These are phyloP conservation scores for Neurospora intermedia DNA, from an alignment of 495 filamentous ascomycete genomes.

Conservation along the genomic window DNA sequence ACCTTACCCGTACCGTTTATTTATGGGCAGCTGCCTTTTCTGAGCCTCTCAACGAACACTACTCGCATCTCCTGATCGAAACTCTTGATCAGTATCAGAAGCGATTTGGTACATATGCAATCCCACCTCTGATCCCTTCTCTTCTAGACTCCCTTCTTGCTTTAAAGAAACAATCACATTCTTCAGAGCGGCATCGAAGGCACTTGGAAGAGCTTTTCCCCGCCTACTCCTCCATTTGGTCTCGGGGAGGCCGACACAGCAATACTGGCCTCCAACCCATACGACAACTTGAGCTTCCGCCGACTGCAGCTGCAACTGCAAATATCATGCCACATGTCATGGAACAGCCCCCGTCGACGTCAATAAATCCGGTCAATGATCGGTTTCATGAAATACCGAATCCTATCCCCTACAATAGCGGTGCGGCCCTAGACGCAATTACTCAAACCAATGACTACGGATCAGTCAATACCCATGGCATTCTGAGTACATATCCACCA, in stretches of 20 bases:
- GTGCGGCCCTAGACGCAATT: background rate
- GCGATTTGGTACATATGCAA: conserved; percentile 9
- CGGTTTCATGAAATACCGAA: background rate
- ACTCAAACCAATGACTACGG: background rate
- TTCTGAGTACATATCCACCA: background rate
- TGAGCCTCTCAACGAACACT: conserved; percentile 2
- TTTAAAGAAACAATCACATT: background rate
- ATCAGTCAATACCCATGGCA: background rate
- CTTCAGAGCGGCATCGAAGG: background rate
- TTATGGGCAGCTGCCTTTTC: conserved; percentile 10
- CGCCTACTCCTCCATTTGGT: background rate
- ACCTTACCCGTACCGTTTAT: conserved; percentile 12
- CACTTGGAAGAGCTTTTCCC: background rate
- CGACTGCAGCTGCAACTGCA: background rate
- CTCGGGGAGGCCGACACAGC: background rate
- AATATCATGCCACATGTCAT: background rate
- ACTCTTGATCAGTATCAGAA: conserved; percentile 12
- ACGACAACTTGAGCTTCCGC: background rate
- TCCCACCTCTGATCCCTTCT: conserved; percentile 10
- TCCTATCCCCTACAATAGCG: background rate
- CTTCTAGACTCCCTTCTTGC: conserved; percentile 9
- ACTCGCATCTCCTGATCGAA: conserved; percentile 5
- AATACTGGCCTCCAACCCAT: background rate
- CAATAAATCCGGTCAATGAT: background rate
- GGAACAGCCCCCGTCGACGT: background rate